These are phyloP conservation scores for Phialemonium atrogriseum DNA, from an alignment of 2,329 filamentous ascomycete genomes.

Conservation along the genomic window DNA sequence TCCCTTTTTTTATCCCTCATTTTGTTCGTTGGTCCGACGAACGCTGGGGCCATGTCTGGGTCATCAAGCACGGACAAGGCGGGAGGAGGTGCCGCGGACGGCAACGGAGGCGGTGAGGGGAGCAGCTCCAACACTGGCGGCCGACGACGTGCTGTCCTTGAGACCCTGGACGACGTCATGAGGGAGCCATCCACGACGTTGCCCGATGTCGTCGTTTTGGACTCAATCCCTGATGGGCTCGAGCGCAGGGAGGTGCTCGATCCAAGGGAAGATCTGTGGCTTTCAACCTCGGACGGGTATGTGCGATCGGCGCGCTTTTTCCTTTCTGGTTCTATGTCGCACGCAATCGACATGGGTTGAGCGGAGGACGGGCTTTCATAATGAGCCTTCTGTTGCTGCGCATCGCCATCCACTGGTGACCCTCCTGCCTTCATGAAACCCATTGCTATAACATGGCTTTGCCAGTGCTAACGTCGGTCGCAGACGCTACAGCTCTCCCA, in stretches of 20 bases:
- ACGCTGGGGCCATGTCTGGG: too few relatives aligned
- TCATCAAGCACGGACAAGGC: too few relatives aligned
- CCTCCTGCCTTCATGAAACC: too few relatives aligned
- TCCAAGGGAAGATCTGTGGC: constrained; percentile 37
- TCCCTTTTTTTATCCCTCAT: too few relatives aligned
- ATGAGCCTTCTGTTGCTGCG: too few relatives aligned
- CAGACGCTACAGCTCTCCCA: constrained; percentile 35
- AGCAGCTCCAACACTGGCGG: constrained; percentile 1
- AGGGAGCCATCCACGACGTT: constrained; percentile 26
- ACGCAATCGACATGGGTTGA: constrained; percentile 3
- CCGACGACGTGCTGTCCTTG: neutral
- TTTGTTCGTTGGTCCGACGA: too few relatives aligned
- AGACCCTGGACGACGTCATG: constrained; percentile 31
- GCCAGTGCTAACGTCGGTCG: constrained; percentile 7
- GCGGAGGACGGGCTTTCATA: too few relatives aligned
- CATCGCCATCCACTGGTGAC: too few relatives aligned
- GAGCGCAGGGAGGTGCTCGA: constrained; percentile 24
- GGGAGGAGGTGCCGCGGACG: neutral
- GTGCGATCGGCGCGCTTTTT: constrained; percentile 10
- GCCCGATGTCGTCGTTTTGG: constrained; percentile 30
- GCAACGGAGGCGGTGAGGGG: constrained; percentile 3
- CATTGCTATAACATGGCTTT: neutral
- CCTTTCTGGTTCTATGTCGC: constrained; percentile 2
- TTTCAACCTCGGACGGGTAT: constrained; percentile 40
- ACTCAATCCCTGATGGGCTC: constrained; percentile 21